Base-by-base conservation (phyloP, 768 basidiomycete species). In the Bullera alba region DNA sequence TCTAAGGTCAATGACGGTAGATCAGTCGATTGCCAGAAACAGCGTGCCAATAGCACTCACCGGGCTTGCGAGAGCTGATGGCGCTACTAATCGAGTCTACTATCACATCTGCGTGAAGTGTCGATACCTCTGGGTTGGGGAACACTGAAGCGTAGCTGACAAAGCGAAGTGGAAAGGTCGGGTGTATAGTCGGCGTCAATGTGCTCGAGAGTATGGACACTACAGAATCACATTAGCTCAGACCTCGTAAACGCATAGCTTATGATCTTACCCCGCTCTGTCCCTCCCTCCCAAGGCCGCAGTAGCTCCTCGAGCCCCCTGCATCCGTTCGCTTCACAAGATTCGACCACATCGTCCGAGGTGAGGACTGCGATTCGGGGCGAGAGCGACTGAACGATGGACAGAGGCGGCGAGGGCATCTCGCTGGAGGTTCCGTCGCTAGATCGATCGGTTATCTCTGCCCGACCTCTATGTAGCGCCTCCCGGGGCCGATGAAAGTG, bases 291-390 rank as follows among this genome's bases (percentile, higher is more conserved):
- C 71, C 71, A 72, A 29, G 71, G 71, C 36, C 64, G 54, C 34
- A 72, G 53, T 12, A 72, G 53, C 53, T 72, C 69, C 21, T 72
- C 71, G 30, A 72, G 48, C 3, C 69, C 65, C 28, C 57, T 55
- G 51, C 67, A 69, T 10, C 71, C 71, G 48, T 72, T 72, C 12
- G 61, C 54, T 51, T 61, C 65, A 53, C 71, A 72, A 8, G 62
- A 57, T 5, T 52, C 27, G 10, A 58, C 44, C 3, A 72, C 71
- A 54, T 70, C 60, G 39, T 69, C 60, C n/a, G 69, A 63, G 19
- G 67, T 47, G 44, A 72, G 58, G 17, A 70, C 58, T 8, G 65
- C 69, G 39, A 72, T 58, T 12, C 63, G 61, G 4, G 71, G 69
- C 19, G 71, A 69, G 27, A 72, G 56, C 7, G 65, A 58, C 50